A percentile compares a stretch with the other conserved stretches of the same genome.
Conservation (phyloP, 805 yeast genomes). For the Zygosaccharomyces lentus region DNA sequence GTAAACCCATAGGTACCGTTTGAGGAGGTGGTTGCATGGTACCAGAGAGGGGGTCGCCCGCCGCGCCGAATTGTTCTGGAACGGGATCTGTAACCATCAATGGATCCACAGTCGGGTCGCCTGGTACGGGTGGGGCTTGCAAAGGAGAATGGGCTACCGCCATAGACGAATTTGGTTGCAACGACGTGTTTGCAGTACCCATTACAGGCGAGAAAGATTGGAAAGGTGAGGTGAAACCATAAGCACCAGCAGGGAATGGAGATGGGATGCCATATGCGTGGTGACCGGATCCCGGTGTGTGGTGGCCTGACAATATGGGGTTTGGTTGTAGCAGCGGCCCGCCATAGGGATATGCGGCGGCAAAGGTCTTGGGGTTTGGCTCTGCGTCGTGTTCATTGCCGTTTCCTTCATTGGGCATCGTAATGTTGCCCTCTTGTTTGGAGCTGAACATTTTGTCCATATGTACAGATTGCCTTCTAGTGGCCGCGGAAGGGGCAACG, state of each 20-base stretch:
- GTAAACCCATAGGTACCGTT: conserved; percentile 14
- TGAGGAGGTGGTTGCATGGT: conserved; percentile 7
- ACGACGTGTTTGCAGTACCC: conserved; percentile 26
- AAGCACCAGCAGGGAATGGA: conserved; percentile 31
- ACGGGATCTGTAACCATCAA: neutral
- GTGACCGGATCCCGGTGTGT: conserved; percentile 20
- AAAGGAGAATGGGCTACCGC: conserved; percentile 18
- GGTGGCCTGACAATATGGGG: conserved; percentile 27
- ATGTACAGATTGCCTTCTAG: conserved; percentile 32
- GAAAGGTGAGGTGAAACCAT: conserved; percentile 33
- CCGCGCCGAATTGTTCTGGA: neutral
- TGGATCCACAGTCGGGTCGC: conserved; percentile 4
- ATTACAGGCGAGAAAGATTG: conserved; percentile 33
- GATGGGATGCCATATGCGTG: conserved; percentile 30
- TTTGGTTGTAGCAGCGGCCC: conserved; percentile 33
- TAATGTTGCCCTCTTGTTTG: conserved; percentile 1
- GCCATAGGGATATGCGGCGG: conserved; percentile 34
- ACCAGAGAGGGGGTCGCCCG: neutral
- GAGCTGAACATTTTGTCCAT: conserved; percentile 19
- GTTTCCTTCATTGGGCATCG: neutral
- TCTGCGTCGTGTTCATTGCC: conserved; percentile 2
- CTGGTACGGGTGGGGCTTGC: conserved; percentile 12
- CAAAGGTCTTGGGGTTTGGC: conserved; percentile 25
- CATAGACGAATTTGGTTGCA: conserved; percentile 22
- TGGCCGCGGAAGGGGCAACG: conserved; percentile 2